Evolutionary conservation across 1,284 basidiomycete genomes (phyloP).

Genomic region (Exobasidium cylindrosporum): DNA sequence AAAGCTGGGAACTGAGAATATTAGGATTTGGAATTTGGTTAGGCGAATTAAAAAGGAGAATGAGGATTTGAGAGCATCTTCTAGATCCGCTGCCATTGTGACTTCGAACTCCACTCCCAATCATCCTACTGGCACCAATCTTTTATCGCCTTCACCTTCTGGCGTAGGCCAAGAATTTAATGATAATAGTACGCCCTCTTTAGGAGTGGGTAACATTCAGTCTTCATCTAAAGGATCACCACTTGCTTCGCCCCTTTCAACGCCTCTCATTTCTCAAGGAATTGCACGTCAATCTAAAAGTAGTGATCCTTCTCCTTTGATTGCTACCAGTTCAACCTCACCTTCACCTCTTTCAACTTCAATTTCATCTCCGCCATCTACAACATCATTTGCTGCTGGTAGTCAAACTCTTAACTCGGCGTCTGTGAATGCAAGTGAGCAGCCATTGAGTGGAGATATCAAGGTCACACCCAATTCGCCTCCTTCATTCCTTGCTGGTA

Average conservation of each 20-base stretch:
- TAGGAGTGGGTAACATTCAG: background rate
- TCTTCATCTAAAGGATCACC: slow-evolving; percentile 1
- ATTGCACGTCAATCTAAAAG: background rate
- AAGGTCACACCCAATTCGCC: background rate
- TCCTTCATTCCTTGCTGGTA: background rate
- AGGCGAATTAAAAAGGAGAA: slow-evolving; percentile 45
- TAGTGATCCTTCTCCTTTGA: background rate
- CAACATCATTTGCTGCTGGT: background rate
- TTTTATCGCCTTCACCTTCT: background rate
- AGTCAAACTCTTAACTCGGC: too few relatives aligned
- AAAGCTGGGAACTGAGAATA: slow-evolving; percentile 44
- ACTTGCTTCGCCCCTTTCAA: slow-evolving; percentile 18
- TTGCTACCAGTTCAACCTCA: background rate
- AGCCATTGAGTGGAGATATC: background rate
- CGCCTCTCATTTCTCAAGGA: slow-evolving; percentile 22
- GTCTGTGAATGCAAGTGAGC: background rate
- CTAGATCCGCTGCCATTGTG: background rate
- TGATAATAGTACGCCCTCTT: background rate
- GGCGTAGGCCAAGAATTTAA: background rate
- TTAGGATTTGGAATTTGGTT: slow-evolving; percentile 49
- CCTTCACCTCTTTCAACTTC: background rate
- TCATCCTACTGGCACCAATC: background rate
- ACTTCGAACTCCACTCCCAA: background rate
- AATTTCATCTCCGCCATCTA: background rate
- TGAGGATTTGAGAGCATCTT: slow-evolving; percentile 33